Evolutionary conservation across 495 filamentous ascomycete genomes (phyloP).

Genomic region (Xylaria intraflava): DNA sequence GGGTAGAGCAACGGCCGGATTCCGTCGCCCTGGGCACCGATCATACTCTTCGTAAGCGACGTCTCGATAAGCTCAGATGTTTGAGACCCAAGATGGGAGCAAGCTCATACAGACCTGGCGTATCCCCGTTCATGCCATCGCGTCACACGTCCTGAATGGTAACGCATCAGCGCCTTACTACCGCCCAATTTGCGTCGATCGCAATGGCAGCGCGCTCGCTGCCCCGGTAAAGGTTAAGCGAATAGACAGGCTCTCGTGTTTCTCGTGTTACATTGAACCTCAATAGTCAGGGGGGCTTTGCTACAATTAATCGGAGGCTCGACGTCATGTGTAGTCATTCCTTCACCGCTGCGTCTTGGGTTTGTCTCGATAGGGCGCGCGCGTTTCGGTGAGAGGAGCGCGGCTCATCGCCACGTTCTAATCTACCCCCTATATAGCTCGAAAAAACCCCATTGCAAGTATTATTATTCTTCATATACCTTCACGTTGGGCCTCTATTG

Average conservation of each 20-base stretch:
- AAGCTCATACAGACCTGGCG: not conserved
- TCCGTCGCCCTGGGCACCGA: not conserved
- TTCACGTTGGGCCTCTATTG: conserved; percentile 2
- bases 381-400: not conserved
- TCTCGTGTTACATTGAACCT: not conserved
- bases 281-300: not conserved
- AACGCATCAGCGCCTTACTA: conserved; percentile 3
- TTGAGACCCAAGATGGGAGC: not conserved
- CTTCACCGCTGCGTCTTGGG: not conserved
- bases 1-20: not conserved
- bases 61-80: not conserved
- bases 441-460: not conserved
- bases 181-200: conserved; percentile 6
- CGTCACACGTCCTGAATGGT: not conserved
- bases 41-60: not conserved
- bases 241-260: conserved; percentile 1
- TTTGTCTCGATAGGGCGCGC: not conserved
- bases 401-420: conserved; percentile 1
- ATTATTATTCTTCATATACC: conserved; percentile 6
- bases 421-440: not conserved
- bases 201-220: not conserved
- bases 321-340: not conserved
- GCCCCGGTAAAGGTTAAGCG: not conserved
- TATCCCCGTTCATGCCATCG: not conserved
- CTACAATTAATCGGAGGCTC: not conserved